Evolutionary conservation across 2,329 filamentous ascomycete species (phyloP).

Genomic region (Colletotrichum sp.): DNA sequence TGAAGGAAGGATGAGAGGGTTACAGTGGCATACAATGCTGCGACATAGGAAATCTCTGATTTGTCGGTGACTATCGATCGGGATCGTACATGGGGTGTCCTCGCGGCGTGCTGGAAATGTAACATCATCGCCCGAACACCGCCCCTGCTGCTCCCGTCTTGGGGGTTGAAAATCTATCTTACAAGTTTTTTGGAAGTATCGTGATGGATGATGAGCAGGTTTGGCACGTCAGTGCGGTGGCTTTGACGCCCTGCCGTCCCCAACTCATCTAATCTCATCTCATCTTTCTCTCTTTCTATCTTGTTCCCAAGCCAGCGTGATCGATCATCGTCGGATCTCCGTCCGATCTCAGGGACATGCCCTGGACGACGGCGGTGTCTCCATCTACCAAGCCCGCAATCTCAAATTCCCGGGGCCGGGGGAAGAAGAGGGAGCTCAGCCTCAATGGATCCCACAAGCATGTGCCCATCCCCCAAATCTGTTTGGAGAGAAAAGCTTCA

Average conservation of each 20-base stretch:
- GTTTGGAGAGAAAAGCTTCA: background rate
- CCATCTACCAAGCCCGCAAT: background rate
- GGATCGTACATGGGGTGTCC: background rate
- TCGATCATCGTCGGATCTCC: background rate
- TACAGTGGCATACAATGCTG: background rate
- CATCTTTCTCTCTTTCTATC: background rate
- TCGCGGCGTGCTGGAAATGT: background rate
- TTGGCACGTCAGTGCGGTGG: background rate
- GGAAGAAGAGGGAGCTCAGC: background rate
- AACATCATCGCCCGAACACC: background rate
- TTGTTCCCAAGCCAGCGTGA: background rate
- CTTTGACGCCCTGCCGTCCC: background rate
- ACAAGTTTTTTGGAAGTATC: background rate
- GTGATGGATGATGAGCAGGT: background rate
- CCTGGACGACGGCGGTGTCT: background rate
- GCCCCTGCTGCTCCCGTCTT: background rate
- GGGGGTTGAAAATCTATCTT: background rate
- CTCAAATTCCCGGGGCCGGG: background rate
- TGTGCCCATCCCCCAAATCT: background rate
- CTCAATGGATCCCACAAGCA: background rate
- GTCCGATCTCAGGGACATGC: background rate
- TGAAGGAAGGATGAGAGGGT: background rate
- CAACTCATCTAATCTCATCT: background rate
- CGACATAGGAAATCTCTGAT: background rate
- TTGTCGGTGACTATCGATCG: background rate